Conservation (phyloP, 768 basidiomycete genomes). For the Boletus coccyginus region DNA sequence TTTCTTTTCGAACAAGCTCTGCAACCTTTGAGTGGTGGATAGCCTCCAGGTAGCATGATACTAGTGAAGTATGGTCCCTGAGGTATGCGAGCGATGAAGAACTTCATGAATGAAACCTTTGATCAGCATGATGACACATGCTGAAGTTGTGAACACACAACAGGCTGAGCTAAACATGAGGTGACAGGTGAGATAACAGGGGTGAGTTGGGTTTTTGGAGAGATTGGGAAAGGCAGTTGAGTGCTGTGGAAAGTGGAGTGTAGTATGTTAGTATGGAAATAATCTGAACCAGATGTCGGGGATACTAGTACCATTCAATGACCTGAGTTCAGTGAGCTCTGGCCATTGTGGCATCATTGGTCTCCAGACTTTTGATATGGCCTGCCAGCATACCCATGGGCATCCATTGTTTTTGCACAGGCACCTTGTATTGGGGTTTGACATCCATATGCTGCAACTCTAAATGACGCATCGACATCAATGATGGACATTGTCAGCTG, state of each 20-base stretch:
- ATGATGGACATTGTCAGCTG: too few species aligned
- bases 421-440: too few species aligned
- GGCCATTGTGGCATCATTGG: too few species aligned
- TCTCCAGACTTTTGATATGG: too few species aligned
- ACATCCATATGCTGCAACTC: too few species aligned
- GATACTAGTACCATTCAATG: slow-evolving; percentile 28
- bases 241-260: slow-evolving; percentile 27
- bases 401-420: too few species aligned
- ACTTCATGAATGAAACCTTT: slow-evolving; percentile 86
- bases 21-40: slow-evolving; percentile 71
- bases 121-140: slow-evolving; percentile 51
- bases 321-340: slow-evolving; percentile 37
- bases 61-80: slow-evolving; percentile 80
- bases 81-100: slow-evolving; percentile 80
- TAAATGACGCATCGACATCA: too few species aligned
- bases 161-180: slow-evolving; percentile 22
- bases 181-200: slow-evolving; percentile 30
- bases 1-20: slow-evolving; percentile 54
- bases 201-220: slow-evolving; percentile 44
- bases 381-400: too few species aligned
- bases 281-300: slow-evolving; percentile 11
- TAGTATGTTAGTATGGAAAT: slow-evolving; percentile 1
- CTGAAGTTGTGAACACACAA: slow-evolving; percentile 9
- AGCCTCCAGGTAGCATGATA: slow-evolving; percentile 83
- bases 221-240: slow-evolving; percentile 53